Evolutionary conservation across 2,329 filamentous ascomycete species (phyloP).

Genomic region (Rhytidhysteron rufulum): DNA sequence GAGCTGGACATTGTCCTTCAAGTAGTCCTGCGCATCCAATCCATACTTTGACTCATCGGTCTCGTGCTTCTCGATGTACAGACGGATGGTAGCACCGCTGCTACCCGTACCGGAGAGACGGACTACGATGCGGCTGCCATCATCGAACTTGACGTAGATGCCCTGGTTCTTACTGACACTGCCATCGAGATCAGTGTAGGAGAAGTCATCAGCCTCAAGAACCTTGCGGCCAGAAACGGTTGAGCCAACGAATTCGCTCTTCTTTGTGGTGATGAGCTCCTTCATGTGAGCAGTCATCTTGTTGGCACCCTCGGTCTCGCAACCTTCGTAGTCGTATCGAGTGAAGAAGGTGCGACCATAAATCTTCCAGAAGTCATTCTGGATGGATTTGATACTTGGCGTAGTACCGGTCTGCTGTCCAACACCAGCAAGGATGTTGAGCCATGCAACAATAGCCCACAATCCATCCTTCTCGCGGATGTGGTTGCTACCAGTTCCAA

Average conservation of each 20-base stretch:
- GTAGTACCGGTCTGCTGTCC: constrained; percentile 76
- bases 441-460: constrained; percentile 95
- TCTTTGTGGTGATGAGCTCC: constrained; percentile 67
- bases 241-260: constrained; percentile 75
- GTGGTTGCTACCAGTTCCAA: constrained; percentile 97
- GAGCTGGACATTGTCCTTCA: constrained; percentile 83
- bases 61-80: constrained; percentile 97
- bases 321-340: constrained; percentile 95
- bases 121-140: constrained; percentile 91
- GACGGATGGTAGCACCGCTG: constrained; percentile 89
- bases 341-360: constrained; percentile 99
- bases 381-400: constrained; percentile 92
- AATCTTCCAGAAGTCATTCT: constrained; percentile 92
- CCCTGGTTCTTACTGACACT: constrained; percentile 95
- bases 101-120: constrained; percentile 92
- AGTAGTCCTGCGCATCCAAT: constrained; percentile 85
- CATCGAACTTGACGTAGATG: constrained; percentile 89
- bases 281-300: constrained; percentile 82
- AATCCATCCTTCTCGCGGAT: constrained; percentile 98
- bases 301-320: constrained; percentile 84
- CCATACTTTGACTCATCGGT: constrained; percentile 72
- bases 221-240: constrained; percentile 80
- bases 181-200: constrained; percentile 97
- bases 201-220: constrained; percentile 88
- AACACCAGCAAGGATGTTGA: constrained; percentile 96